These are phyloP conservation scores for Dothideomycetes sp. DNA, from an alignment of 2,329 filamentous ascomycete genomes.

Conservation along the genomic window DNA sequence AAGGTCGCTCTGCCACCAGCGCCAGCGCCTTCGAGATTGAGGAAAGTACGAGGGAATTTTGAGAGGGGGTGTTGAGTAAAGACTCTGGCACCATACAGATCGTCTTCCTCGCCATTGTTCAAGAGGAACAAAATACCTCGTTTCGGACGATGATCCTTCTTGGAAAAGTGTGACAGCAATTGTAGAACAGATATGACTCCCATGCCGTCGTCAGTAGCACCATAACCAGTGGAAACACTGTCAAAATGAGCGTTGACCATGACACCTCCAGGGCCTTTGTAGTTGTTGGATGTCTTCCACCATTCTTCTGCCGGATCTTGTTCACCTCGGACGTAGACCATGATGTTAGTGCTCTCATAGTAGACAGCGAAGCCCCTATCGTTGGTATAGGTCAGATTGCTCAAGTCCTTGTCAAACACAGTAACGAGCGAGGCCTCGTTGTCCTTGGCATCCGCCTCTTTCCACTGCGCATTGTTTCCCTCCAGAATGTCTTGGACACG, in stretches of 20 bases:
- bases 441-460: conserved; percentile 5
- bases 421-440: conserved; percentile 31
- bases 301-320: conserved; percentile 62
- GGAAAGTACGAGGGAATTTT: conserved; percentile 72
- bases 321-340: conserved; percentile 79
- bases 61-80: conserved; percentile 77
- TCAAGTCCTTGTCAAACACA: conserved; percentile 68
- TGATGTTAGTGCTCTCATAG: conserved; percentile 86
- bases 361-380: conserved; percentile 47
- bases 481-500: conserved; percentile 63
- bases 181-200: conserved; percentile 82
- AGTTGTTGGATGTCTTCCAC: conserved; percentile 46
- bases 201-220: conserved; percentile 88
- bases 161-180: conserved; percentile 77
- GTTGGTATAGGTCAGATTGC: conserved; percentile 59
- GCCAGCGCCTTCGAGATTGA: conserved; percentile 91
- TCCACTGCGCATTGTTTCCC: conserved; percentile 45
- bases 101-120: conserved; percentile 96
- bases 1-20: conserved; percentile 80
- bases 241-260: conserved; percentile 95
- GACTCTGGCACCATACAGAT: conserved; percentile 73
- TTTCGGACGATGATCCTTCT: conserved; percentile 57
- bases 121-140: conserved; percentile 75
- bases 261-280: conserved; percentile 56
- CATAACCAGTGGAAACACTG: conserved; percentile 83